Evolutionary conservation across 345 rosid genomes (phyloP), one percentile per base, ranked within the genome.

Genomic region (Raphanus sativus): DNA sequence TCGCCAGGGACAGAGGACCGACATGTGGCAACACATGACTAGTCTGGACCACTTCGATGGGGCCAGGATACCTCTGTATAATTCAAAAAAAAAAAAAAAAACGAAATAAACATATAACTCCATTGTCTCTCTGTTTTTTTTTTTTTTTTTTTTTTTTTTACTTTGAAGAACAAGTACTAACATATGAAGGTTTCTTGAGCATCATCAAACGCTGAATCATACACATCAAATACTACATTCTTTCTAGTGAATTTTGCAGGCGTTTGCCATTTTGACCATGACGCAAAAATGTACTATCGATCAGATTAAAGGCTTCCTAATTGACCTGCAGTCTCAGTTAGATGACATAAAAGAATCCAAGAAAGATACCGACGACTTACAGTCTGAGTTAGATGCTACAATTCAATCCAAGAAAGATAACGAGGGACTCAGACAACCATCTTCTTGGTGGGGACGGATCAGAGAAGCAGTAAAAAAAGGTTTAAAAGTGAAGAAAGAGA

Each of bases 81-180:
- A n/a, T n/a, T n/a, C n/a, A n/a, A n/a, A n/a, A n/a, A n/a, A n/a
- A n/a, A n/a, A n/a, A n/a, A n/a, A n/a, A n/a, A n/a, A n/a, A n/a
- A 21, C 21, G 21, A 21, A 21, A 21, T 21, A 21, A 8, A 50
- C 48, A 12, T 45, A 45, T 17, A 17, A 17, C 50, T 55, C 13
- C 32, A 55, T 21, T 36, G 66, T 50, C 42, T 74, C 60, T 65
- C n/a, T 54, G 1, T 52, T 16, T 16, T 74, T 11, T 13, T 45
- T 2, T 21, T 21, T 21, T 34, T 34, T 25, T 16, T 40, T 11
- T 26, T 45, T 1, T 55, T 54, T n/a, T 40, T 71, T 33, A 36
- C 10, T 15, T 62, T 62, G 36, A 63, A 52, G 54, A 74, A 36
- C 40, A 65, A 17, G 62, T 30, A 74, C 12, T 64, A 65, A 74